phyloP scores from a whole-genome alignment of 1,139 yeast species.

The Sugiyamaella grinbergsii region DNA sequence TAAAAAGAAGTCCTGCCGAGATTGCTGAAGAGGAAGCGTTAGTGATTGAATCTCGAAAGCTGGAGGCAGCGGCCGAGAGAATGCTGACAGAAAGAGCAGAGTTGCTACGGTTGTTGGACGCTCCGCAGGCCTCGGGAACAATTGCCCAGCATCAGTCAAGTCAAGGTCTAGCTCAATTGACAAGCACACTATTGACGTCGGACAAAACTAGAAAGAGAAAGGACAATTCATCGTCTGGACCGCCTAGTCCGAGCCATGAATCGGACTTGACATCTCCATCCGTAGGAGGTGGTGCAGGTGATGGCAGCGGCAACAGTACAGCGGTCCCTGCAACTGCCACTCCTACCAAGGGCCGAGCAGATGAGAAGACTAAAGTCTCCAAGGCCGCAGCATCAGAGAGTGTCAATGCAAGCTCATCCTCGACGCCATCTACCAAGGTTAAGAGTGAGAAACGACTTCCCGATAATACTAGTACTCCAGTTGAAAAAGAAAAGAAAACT shows the following conservation, averaged over 20 bases:
- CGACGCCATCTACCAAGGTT: background rate
- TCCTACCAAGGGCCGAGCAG: constrained; percentile 2
- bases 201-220: constrained; percentile 69
- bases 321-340: constrained; percentile 53
- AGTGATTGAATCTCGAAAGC: constrained; percentile 87
- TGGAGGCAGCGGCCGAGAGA: constrained; percentile 90
- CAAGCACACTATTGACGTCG: constrained; percentile 73
- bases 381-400: background rate
- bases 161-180: constrained; percentile 85
- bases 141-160: constrained; percentile 79
- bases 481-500: constrained; percentile 25
- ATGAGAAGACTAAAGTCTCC: background rate
- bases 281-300: constrained; percentile 37
- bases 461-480: background rate
- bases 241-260: constrained; percentile 43
- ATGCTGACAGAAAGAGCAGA: constrained; percentile 83
- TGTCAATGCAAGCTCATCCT: too few species aligned
- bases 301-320: constrained; percentile 41
- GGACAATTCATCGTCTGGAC: constrained; percentile 37
- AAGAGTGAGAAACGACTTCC: constrained; percentile 1
- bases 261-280: constrained; percentile 48
- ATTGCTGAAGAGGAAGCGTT: constrained; percentile 96
- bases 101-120: constrained; percentile 74
- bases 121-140: constrained; percentile 81
- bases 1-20: constrained; percentile 90